Conservation (phyloP, 306 rosid genomes). For the Neltuma alba region DNA sequence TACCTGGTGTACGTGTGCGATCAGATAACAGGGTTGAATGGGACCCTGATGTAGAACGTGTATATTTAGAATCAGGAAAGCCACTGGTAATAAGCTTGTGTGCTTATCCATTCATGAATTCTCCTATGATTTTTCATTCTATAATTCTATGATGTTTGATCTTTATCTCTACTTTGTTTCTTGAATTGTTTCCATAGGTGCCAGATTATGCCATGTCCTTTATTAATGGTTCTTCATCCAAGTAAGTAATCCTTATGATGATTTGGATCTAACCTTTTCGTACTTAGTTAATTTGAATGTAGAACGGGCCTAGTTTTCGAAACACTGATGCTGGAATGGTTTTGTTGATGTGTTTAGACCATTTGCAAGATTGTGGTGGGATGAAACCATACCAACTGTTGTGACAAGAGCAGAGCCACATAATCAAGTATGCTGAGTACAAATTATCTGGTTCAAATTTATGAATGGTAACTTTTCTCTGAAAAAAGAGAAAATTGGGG, state of each 20-base stretch:
- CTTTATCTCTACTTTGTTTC: not conserved
- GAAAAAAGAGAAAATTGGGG: too few relatives aligned
- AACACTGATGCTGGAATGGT: not conserved
- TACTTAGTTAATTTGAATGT: not conserved
- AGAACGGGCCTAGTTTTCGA: not conserved
- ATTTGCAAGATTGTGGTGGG: conserved; percentile 95
- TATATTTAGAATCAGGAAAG: conserved; percentile 68
- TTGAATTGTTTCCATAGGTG: conserved; percentile 44
- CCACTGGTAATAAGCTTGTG: conserved; percentile 59
- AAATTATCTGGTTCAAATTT: not conserved
- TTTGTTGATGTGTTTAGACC: conserved; percentile 56
- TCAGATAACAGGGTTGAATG: conserved; percentile 61
- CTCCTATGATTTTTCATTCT: not conserved
- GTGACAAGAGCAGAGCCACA: conserved; percentile 75
- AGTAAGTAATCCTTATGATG: conserved; percentile 46
- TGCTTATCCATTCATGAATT: not conserved
- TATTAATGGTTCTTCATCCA: conserved; percentile 66
- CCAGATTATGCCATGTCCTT: conserved; percentile 82
- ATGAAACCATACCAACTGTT: conserved; percentile 90
- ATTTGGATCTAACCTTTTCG: conserved; percentile 5
- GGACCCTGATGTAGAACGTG: conserved; percentile 64
- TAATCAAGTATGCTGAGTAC: conserved; percentile 59
- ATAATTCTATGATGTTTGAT: not conserved
- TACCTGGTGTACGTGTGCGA: conserved; percentile 73
- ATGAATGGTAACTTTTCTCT: too few relatives aligned